Percentiles rank a stretch among this genome's conserved stretches.
These are phyloP conservation scores for Crithidia fasciculata DNA, from an alignment of 208 protist species.

Conservation along the genomic window DNA sequence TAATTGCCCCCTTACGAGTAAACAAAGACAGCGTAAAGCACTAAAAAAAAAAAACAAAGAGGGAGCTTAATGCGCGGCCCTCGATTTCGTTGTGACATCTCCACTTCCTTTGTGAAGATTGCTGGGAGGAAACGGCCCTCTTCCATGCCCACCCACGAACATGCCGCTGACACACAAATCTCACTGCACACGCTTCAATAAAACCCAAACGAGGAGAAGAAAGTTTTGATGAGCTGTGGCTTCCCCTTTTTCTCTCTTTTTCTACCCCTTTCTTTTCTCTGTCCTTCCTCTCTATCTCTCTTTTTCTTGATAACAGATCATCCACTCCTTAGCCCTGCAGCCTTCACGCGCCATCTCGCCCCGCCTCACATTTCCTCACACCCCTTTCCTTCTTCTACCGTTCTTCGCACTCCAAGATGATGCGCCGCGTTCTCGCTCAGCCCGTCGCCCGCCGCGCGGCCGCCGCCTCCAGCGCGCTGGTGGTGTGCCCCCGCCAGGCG, in stretches of 20 bases:
- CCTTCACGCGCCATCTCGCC: background rate
- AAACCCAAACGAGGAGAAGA: background rate
- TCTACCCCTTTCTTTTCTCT: background rate
- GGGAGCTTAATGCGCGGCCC: background rate
- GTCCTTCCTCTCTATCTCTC: conserved; percentile 4
- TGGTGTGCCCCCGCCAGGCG: conserved; percentile 57
- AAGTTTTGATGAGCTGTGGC: background rate
- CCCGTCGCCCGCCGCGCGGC: conserved; percentile 54
- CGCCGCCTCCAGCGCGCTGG: conserved; percentile 42
- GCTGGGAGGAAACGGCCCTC: background rate
- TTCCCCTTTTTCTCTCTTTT: background rate
- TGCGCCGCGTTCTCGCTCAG: conserved; percentile 81
- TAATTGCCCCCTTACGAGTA: background rate
- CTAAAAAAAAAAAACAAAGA: background rate
- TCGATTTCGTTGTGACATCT: background rate
- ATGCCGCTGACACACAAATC: too few relatives aligned
- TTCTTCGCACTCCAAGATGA: conserved; percentile 55
- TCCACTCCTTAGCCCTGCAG: background rate
- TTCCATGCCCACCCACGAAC: too few relatives aligned
- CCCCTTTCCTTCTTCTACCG: background rate
- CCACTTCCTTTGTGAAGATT: background rate
- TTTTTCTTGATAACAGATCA: background rate
- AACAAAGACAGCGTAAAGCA: background rate
- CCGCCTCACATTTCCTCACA: background rate
- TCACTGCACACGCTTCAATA: too few relatives aligned